Evolutionary conservation across 148 eudicot genomes (phyloP), one percentile per base, ranked within the genome.

Genomic region (Diospyros lotus): DNA sequence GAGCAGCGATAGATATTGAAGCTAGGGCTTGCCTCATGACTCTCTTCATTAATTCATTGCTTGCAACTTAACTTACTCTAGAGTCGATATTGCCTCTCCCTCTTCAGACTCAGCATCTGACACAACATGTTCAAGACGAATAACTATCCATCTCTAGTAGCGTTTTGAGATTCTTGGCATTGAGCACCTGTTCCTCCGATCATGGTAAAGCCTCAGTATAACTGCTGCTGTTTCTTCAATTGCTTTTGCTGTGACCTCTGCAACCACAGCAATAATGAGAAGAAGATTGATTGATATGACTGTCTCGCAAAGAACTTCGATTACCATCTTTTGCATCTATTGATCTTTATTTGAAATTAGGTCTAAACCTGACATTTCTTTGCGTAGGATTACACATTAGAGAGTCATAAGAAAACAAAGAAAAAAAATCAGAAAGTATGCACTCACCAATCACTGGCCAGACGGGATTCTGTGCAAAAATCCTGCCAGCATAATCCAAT

Each of bases 201-300:
- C 98, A 72, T 90, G 91, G 83, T 81, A 87, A 56, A 94, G 83
- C 83, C 92, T 89, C 84, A 94, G 73, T 38, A 94, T 74, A 58
- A 92, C 78, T 17, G 97, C 98, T 69, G 98, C 97, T 11, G 98
- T 92, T 76, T 94, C 98, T 76, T 94, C 98, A 60, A 94, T 90
- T 71, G 98, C 98, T 83, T 83, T 13, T 58, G 7, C 73, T 12
- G 73, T 69, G 75, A 93, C 96, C 89, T 93, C 97, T 93, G 91
- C 79, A 82, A 66, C n/a, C 67, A 77, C 68, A 71, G 7, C 39
- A 65, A 63, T 39, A 61, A 42, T 39, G 8, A 18, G 68, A 38
- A 14, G 18, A 14, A 62, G 68, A 63, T 39, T 39, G 14, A 52
- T 40, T 53, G 1, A 6, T 12, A 54, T 15, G 28, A 53, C 61